A percentile compares a stretch with the other conserved stretches of the same genome.
Evolutionary conservation across 768 basidiomycete species (phyloP).

Genomic region (Hygrophoropsis aurantiaca): DNA sequence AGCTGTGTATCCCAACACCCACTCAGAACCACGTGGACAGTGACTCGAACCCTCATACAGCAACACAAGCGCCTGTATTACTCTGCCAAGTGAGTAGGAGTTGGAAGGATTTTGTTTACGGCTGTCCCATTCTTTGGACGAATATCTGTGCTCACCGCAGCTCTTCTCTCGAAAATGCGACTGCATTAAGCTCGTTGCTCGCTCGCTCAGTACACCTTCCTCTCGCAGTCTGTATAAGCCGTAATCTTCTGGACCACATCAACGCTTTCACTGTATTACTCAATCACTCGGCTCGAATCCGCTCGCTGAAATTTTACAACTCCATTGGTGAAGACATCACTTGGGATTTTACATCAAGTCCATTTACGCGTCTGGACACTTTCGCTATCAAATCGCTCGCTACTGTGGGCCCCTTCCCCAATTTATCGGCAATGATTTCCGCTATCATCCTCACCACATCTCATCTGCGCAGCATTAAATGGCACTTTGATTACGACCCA

Average conservation of each 20-base stretch:
- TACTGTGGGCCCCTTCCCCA: background rate
- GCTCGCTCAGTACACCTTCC: background rate
- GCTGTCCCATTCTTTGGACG: conserved; percentile 1
- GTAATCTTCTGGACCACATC: background rate
- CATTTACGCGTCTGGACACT: background rate
- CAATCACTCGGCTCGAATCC: background rate
- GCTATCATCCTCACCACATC: background rate
- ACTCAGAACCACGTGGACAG: no score
- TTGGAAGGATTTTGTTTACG: conserved; percentile 5
- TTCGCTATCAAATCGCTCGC: background rate
- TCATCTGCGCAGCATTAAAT: background rate
- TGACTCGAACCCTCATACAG: background rate
- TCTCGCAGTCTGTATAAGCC: background rate
- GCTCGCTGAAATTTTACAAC: background rate
- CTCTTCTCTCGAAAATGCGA: background rate
- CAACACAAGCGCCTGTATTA: background rate
- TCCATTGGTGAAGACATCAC: background rate
- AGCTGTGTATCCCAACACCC: background rate
- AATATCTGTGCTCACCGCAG: background rate
- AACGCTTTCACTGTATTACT: background rate
- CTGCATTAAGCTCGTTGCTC: background rate
- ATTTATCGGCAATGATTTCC: no score
- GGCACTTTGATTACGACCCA: background rate
- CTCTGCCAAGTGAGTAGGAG: conserved; percentile 3
- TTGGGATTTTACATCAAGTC: background rate